These are phyloP conservation scores for Begonia peltatifolia DNA, from an alignment of 306 rosid genomes.

Conservation along the genomic window DNA sequence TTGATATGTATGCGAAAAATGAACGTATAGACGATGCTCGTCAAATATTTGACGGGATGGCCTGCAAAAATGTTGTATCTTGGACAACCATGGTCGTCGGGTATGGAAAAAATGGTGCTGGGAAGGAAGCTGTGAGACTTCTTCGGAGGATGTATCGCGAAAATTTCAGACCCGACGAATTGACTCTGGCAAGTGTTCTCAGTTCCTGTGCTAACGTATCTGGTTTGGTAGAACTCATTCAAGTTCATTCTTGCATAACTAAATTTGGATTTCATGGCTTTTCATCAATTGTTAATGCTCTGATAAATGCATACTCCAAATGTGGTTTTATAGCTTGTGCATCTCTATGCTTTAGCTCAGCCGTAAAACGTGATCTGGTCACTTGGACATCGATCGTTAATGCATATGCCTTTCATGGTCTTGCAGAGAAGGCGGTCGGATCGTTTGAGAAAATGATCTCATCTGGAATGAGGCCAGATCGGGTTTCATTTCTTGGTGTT, in stretches of 20 bases:
- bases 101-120: conserved; percentile 33
- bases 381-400: conserved; percentile 66
- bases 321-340: conserved; percentile 45
- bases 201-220: conserved; percentile 53
- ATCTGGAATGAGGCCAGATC: conserved; percentile 38
- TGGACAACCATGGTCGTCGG: conserved; percentile 70
- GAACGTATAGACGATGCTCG: conserved; percentile 27
- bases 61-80: conserved; percentile 34
- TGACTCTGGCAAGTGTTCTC: conserved; percentile 45
- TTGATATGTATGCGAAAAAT: conserved; percentile 46
- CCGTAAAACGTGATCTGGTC: conserved; percentile 34
- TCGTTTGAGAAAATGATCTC: conserved; percentile 54
- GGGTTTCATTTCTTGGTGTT: conserved; percentile 48
- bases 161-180: conserved; percentile 38
- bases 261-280: conserved; percentile 43
- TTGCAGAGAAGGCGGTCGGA: conserved; percentile 38
- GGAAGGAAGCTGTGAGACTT: conserved; percentile 42
- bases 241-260: conserved; percentile 34
- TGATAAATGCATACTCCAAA: conserved; percentile 62
- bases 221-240: conserved; percentile 28
- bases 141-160: conserved; percentile 37
- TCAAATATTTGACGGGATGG: conserved; percentile 28
- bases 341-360: conserved; percentile 34
- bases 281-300: conserved; percentile 35
- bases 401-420: conserved; percentile 64